These are phyloP conservation scores for Musa schizocarpa DNA, from an alignment of 176 grass and related monocot species.

Conservation along the genomic window DNA sequence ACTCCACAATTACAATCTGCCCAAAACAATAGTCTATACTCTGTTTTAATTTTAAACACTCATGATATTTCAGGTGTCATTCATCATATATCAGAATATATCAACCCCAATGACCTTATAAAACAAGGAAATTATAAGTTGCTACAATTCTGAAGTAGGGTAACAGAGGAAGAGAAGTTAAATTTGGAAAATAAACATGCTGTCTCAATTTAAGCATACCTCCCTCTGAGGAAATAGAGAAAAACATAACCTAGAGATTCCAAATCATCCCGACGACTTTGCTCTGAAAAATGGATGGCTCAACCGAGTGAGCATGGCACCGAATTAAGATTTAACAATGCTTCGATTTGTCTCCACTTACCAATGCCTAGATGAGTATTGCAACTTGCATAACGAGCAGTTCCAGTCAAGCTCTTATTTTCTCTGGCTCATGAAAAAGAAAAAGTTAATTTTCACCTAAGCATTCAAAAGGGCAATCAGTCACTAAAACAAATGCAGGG, in stretches of 20 bases:
- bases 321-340: not conserved
- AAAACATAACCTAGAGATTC: slow-evolving; percentile 21
- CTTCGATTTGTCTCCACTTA: slow-evolving; percentile 13
- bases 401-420: slow-evolving; percentile 69
- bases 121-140: slow-evolving; percentile 10
- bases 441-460: not conserved
- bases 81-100: too few species aligned
- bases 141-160: slow-evolving; percentile 72
- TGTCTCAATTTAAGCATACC: slow-evolving; percentile 6
- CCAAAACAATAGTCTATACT: too few species aligned
- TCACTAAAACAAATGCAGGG: not conserved
- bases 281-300: slow-evolving; percentile 7
- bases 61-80: too few species aligned
- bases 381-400: slow-evolving; percentile 62
- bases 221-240: slow-evolving; percentile 19
- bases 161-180: slow-evolving; percentile 57
- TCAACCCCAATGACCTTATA: too few species aligned
- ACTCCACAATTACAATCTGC: too few species aligned
- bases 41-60: too few species aligned
- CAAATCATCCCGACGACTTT: slow-evolving; percentile 20
- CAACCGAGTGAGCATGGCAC: not conserved
- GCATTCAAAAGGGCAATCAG: slow-evolving; percentile 6
- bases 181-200: not conserved
- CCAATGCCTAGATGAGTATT: slow-evolving; percentile 67
- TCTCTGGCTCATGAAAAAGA: slow-evolving; percentile 28